A percentile compares a stretch with the other conserved stretches of the same genome.
phyloP scores from a whole-genome alignment of 169 alveolate species.

The Sarcocystis neurona region DNA sequence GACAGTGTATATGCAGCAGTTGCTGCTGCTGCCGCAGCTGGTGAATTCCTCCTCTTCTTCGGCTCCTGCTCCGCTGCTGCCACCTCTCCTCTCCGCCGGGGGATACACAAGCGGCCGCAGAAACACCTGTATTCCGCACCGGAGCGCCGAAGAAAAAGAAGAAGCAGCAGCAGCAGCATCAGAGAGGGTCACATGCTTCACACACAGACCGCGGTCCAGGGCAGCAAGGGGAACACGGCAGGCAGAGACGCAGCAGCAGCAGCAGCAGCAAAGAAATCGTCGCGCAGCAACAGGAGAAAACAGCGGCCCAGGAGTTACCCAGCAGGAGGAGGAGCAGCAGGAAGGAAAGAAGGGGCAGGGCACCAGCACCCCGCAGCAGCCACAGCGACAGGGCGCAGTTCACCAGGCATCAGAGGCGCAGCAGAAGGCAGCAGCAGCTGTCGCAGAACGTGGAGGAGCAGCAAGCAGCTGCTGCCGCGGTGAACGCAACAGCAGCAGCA shows the following conservation, averaged over 20 bases:
- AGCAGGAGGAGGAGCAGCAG: not conserved
- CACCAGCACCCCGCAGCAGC: no score
- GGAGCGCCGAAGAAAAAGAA: not conserved
- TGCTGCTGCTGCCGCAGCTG: constrained; percentile 58
- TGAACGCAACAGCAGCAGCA: not conserved
- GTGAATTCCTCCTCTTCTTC: constrained; percentile 32
- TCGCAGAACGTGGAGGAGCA: no score
- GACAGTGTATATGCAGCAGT: constrained; percentile 78
- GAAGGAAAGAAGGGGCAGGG: not conserved
- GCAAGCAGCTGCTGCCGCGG: not conserved
- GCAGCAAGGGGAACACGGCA: no score
- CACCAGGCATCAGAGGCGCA: no score
- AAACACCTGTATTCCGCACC: constrained; percentile 47
- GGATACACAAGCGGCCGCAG: constrained; percentile 61
- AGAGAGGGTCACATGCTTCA: no score
- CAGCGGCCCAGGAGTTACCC: not conserved
- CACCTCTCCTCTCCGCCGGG: constrained; percentile 20
- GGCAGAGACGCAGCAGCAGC: not conserved
- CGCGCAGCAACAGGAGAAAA: not conserved
- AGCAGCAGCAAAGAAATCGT: not conserved
- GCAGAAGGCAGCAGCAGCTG: no score
- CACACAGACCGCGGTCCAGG: no score
- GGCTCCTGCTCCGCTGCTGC: constrained; percentile 31
- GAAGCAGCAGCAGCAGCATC: not conserved
- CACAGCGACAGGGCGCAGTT: no score